Percentiles rank a stretch among this genome's conserved stretches.
phyloP scores from a whole-genome alignment of 225 moss, liverwort and hornwort species.

The Anthoceros angustus region DNA sequence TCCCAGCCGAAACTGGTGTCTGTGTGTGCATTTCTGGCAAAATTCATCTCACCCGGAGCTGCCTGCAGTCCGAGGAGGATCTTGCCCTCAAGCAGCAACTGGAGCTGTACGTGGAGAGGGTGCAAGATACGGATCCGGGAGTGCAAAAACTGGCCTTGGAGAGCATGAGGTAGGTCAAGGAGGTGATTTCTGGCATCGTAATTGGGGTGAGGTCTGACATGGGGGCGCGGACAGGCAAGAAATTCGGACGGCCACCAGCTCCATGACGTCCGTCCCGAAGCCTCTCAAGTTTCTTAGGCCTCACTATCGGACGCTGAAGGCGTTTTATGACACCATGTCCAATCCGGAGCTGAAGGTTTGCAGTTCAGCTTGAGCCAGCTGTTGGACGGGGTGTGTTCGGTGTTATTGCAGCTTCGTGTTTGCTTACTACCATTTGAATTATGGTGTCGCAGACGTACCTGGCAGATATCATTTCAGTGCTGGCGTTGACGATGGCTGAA shows the following conservation, averaged over 20 bases:
- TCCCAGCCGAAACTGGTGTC: not conserved
- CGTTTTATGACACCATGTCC: slow-evolving; percentile 59
- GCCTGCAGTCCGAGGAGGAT: slow-evolving; percentile 47
- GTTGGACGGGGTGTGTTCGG: not conserved
- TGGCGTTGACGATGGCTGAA: slow-evolving; percentile 94
- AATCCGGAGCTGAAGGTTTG: slow-evolving; percentile 64
- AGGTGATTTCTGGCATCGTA: not conserved
- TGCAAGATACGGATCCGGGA: slow-evolving; percentile 59
- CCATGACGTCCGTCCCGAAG: slow-evolving; percentile 98
- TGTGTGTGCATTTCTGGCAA: not conserved
- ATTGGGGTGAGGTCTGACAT: no score
- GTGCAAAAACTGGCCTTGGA: slow-evolving; percentile 76
- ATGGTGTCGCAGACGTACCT: slow-evolving; percentile 46
- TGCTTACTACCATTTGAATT: not conserved
- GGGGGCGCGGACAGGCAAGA: slow-evolving; percentile 44
- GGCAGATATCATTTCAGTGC: slow-evolving; percentile 89
- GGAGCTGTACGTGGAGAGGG: slow-evolving; percentile 88
- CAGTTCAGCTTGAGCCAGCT: not conserved
- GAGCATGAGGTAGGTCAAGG: slow-evolving; percentile 61
- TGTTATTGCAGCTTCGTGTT: not conserved
- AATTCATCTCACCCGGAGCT: not conserved
- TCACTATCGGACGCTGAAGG: slow-evolving; percentile 72
- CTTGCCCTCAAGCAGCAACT: slow-evolving; percentile 92
- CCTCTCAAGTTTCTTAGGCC: slow-evolving; percentile 94
- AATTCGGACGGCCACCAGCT: slow-evolving; percentile 94